phyloP scores from a whole-genome alignment of 2,329 filamentous ascomycete species.

The Colletotrichum orchidophilum region DNA sequence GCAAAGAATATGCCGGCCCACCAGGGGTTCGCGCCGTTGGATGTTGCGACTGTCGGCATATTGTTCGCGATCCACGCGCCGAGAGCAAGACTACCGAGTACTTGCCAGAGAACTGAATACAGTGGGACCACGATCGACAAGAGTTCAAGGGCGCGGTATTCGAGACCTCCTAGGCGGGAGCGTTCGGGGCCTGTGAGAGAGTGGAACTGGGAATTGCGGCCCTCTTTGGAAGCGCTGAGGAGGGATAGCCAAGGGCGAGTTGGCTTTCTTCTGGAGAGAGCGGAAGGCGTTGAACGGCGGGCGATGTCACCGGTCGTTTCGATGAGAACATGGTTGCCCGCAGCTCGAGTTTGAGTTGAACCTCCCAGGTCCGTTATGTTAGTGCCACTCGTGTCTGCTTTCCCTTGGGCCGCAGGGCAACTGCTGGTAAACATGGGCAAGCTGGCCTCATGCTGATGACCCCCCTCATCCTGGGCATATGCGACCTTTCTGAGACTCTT shows the following conservation, averaged over 20 bases:
- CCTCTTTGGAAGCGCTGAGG: constrained; percentile 49
- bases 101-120: constrained; percentile 69
- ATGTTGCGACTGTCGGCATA: constrained; percentile 55
- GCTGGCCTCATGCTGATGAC: constrained; percentile 38
- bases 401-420: background rate
- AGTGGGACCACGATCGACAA: constrained; percentile 67
- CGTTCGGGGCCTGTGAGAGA: constrained; percentile 62
- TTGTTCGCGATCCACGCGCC: constrained; percentile 69
- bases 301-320: background rate
- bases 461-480: constrained; percentile 47
- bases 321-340: background rate
- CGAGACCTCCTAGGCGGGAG: constrained; percentile 67
- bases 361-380: background rate
- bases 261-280: constrained; percentile 6
- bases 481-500: constrained; percentile 65
- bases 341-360: background rate
- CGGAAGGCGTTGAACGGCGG: constrained; percentile 9
- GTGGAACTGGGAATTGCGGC: constrained; percentile 65
- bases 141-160: constrained; percentile 70
- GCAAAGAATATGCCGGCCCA: constrained; percentile 76
- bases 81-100: constrained; percentile 66
- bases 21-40: constrained; percentile 71
- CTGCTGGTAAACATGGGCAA: constrained; percentile 37
- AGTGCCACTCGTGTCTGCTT: background rate
- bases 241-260: constrained; percentile 43